Percentiles rank a stretch among this genome's conserved stretches.
These are phyloP conservation scores for Saccharomyces hybrid DNA, from an alignment of 1,139 yeast species.

Conservation along the genomic window DNA sequence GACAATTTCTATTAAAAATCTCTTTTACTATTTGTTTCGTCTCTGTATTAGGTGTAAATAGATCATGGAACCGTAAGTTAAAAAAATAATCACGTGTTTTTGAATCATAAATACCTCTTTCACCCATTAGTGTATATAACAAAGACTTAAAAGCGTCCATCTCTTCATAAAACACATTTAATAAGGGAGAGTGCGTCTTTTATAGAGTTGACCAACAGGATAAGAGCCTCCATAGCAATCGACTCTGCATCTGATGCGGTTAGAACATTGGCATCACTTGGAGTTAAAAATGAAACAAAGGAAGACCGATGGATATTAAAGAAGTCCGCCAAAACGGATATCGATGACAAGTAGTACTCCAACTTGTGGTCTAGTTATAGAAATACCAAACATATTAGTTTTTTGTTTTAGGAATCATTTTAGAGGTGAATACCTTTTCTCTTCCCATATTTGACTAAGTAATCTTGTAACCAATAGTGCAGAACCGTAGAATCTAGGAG, in stretches of 20 bases:
- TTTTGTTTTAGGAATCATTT: conserved; percentile 10
- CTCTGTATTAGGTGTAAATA: conserved; percentile 60
- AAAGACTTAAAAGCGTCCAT: conserved; percentile 54
- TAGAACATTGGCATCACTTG: conserved; percentile 35
- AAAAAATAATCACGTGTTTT: conserved; percentile 42
- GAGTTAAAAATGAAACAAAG: conserved; percentile 53
- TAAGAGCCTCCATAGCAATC: conserved; percentile 72
- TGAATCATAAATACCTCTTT: conserved; percentile 61
- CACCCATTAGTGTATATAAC: conserved; percentile 57
- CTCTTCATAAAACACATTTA: conserved; percentile 76
- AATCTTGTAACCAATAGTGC: conserved; percentile 71
- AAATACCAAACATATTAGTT: conserved; percentile 23
- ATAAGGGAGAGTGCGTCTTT: conserved; percentile 83
- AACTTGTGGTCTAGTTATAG: conserved; percentile 50
- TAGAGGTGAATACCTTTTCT: conserved; percentile 56
- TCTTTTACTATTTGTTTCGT: conserved; percentile 75
- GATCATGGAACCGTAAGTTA: conserved; percentile 56
- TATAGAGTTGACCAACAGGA: conserved; percentile 67
- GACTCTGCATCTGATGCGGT: conserved; percentile 82
- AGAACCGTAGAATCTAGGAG: conserved; percentile 88
- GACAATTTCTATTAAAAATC: conserved; percentile 75
- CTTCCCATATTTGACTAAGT: conserved; percentile 71
- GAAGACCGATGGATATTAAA: conserved; percentile 50
- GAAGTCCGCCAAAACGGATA: conserved; percentile 46
- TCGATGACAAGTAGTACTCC: conserved; percentile 60